A percentile compares a stretch with the other conserved stretches of the same genome.
Evolutionary conservation across 768 basidiomycete genomes (phyloP).

Genomic region (Pisolithus tinctorius): DNA sequence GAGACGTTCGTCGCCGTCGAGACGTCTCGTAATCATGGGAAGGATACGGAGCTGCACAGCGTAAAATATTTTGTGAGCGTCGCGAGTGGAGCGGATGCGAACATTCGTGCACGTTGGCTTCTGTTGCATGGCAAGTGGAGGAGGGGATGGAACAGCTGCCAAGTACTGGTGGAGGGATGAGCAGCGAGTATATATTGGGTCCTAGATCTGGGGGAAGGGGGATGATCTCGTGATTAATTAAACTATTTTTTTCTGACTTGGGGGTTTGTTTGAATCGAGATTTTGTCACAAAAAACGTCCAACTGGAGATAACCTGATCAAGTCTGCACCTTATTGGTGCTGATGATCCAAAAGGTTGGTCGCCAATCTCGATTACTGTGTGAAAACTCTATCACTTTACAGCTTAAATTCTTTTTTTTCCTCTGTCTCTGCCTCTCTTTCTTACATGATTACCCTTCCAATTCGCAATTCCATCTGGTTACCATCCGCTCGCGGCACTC

Average conservation of each 20-base stretch:
- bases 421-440: conserved; percentile 6
- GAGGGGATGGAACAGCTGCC: conserved; percentile 7
- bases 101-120: conserved; percentile 61
- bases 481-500: no score
- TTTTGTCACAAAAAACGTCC: conserved; percentile 23
- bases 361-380: conserved; percentile 36
- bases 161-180: conserved; percentile 15
- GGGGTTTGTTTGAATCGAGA: conserved; percentile 8
- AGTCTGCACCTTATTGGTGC: conserved; percentile 31
- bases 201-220: conserved; percentile 27
- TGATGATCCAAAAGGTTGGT: conserved; percentile 34
- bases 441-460: not conserved
- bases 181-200: conserved; percentile 24
- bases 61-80: conserved; percentile 78
- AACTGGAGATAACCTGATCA: conserved; percentile 14
- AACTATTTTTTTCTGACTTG: conserved; percentile 22
- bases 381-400: conserved; percentile 50
- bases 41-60: conserved; percentile 58
- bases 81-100: conserved; percentile 69
- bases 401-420: conserved; percentile 33
- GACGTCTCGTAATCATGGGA: conserved; percentile 67
- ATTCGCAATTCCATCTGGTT: not conserved
- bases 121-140: conserved; percentile 47
- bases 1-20: conserved; percentile 70
- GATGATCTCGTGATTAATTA: conserved; percentile 34